Evolutionary conservation across 2,329 filamentous ascomycete species (phyloP).

Genomic region (Neopestalotiopsis sp.): DNA sequence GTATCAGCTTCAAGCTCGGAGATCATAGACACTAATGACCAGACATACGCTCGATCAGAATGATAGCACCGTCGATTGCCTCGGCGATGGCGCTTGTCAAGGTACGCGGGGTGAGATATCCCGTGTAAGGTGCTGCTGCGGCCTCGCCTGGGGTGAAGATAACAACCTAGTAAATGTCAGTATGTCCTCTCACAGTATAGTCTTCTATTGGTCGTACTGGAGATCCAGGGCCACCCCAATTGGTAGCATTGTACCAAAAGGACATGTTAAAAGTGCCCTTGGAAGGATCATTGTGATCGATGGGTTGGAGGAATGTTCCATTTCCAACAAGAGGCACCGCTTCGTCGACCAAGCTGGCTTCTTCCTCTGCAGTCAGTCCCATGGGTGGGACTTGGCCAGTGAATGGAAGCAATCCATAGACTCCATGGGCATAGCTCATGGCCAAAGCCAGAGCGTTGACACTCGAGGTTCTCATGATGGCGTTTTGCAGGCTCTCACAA

Average conservation of each 20-base stretch:
- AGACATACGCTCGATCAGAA: conserved; percentile 57
- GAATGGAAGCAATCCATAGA: conserved; percentile 24
- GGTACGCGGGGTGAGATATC: conserved; percentile 55
- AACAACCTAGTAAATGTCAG: conserved; percentile 40
- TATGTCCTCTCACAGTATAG: neutral
- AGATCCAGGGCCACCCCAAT: conserved; percentile 58
- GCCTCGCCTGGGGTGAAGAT: conserved; percentile 59
- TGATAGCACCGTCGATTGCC: conserved; percentile 55
- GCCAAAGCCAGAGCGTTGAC: conserved; percentile 18
- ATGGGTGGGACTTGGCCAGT: conserved; percentile 23
- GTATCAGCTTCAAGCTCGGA: neutral
- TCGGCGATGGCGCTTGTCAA: conserved; percentile 56
- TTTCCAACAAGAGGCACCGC: conserved; percentile 22
- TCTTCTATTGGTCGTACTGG: conserved; percentile 42
- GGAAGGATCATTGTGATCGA: conserved; percentile 62
- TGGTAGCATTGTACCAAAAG: conserved; percentile 53
- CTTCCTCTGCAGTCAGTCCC: conserved; percentile 21
- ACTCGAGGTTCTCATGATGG: conserved; percentile 21
- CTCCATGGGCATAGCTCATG: conserved; percentile 19
- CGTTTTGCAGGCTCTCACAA: neutral
- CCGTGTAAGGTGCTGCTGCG: conserved; percentile 49
- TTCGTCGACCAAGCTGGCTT: conserved; percentile 24
- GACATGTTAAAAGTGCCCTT: conserved; percentile 59
- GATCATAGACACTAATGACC: neutral
- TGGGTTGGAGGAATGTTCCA: conserved; percentile 54